Conservation (phyloP, 2,329 filamentous ascomycete genomes). For the Corniculantispora saksenae region DNA sequence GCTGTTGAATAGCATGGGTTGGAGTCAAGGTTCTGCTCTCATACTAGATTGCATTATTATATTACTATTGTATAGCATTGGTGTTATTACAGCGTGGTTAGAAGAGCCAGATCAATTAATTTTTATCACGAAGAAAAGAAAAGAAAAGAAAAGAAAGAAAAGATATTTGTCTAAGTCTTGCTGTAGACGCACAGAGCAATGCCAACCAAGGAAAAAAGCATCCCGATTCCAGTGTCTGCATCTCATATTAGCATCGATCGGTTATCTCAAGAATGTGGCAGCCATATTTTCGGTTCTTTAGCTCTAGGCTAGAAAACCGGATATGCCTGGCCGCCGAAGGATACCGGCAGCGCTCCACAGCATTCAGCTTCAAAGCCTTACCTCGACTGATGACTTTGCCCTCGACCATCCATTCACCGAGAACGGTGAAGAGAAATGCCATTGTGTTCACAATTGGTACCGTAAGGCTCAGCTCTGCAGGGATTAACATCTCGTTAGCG, state of each 20-base stretch:
- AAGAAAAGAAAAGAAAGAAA: not conserved
- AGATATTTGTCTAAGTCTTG: slow-evolving; percentile 38
- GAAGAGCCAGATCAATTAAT: too few species aligned
- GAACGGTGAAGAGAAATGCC: slow-evolving; percentile 92
- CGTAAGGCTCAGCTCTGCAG: slow-evolving; percentile 80
- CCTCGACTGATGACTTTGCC: slow-evolving; percentile 83
- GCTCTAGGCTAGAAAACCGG: not conserved
- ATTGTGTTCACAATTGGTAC: slow-evolving; percentile 94
- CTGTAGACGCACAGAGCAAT: slow-evolving; percentile 83
- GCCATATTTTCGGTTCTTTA: not conserved
- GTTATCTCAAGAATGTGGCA: not conserved
- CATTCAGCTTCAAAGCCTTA: slow-evolving; percentile 40
- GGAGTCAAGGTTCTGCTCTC: slow-evolving; percentile 5
- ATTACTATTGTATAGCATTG: not conserved
- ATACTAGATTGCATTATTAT: slow-evolving; percentile 8
- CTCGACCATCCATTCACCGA: slow-evolving; percentile 95
- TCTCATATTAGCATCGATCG: slow-evolving; percentile 8
- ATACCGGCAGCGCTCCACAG: not conserved
- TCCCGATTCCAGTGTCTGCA: slow-evolving; percentile 79
- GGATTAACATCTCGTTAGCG: not conserved
- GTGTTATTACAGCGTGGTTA: too few species aligned
- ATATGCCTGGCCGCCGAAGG: not conserved
- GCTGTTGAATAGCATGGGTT: slow-evolving; percentile 18
- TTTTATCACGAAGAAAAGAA: not conserved
- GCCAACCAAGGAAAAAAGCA: slow-evolving; percentile 74